A percentile compares a stretch with the other conserved stretches of the same genome.
Conservation (phyloP, 1,284 basidiomycete species). For the Tylopilus sp. region DNA sequence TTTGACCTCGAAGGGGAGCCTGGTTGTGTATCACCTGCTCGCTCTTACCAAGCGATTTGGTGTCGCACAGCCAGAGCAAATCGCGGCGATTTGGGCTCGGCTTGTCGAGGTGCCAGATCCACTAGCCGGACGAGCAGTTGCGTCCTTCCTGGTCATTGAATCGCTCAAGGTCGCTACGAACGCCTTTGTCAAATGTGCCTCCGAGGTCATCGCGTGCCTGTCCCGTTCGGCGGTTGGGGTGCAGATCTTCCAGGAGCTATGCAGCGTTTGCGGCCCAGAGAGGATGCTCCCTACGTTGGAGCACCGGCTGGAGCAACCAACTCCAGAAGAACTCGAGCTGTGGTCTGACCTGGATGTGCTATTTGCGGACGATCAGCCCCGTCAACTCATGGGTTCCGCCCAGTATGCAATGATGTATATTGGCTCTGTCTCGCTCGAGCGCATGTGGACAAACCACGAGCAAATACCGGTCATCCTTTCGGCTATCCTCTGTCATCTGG, state of each 20-base stretch:
- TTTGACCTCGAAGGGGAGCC: conserved; percentile 57
- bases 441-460: conserved; percentile 68
- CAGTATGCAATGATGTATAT: conserved; percentile 88
- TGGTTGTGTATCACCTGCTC: conserved; percentile 78
- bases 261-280: conserved; percentile 77
- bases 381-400: conserved; percentile 67
- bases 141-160: conserved; percentile 84
- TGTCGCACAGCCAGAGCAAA: conserved; percentile 75
- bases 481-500: conserved; percentile 78
- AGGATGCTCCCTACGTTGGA: conserved; percentile 76
- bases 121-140: conserved; percentile 73
- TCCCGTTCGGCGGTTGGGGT: conserved; percentile 74
- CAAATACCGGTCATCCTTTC: conserved; percentile 77
- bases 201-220: conserved; percentile 80
- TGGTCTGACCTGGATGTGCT: conserved; percentile 71
- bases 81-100: conserved; percentile 77
- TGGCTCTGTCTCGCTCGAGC: conserved; percentile 75
- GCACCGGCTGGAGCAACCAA: conserved; percentile 63
- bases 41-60: conserved; percentile 78
- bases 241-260: conserved; percentile 78
- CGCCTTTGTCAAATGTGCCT: conserved; percentile 74
- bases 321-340: conserved; percentile 63
- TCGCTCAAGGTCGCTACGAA: conserved; percentile 78
- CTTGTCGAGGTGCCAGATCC: conserved; percentile 68
- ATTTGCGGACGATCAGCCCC: conserved; percentile 67